Evolutionary conservation across 345 rosid genomes (phyloP).

Genomic region (rapeseed (Brassica napus)): DNA sequence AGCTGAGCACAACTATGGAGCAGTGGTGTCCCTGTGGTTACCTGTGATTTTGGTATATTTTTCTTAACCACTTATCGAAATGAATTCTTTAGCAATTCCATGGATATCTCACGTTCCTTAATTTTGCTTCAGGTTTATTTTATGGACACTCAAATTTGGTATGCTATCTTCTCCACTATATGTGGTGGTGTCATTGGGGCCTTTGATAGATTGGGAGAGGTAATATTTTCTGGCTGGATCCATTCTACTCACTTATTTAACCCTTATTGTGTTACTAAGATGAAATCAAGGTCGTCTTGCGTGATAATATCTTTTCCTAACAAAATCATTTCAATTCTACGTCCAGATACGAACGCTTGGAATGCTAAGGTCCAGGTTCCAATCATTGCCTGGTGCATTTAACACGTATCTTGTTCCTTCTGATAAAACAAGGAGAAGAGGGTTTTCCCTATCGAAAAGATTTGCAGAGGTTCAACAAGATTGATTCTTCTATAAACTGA

Average conservation of each 20-base stretch:
- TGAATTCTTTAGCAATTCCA: constrained; percentile 3
- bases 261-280: neutral
- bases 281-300: constrained; percentile 4
- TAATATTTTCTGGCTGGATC: constrained; percentile 32
- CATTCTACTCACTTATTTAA: constrained; percentile 4
- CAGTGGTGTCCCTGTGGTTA: constrained; percentile 77
- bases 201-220: constrained; percentile 97
- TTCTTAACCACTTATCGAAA: constrained; percentile 3
- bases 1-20: constrained; percentile 76
- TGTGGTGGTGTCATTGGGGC: constrained; percentile 94
- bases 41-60: constrained; percentile 70
- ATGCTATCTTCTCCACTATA: constrained; percentile 80
- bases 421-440: constrained; percentile 70
- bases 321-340: constrained; percentile 2
- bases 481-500: constrained; percentile 26
- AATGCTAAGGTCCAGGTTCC: constrained; percentile 96
- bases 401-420: constrained; percentile 87
- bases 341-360: constrained; percentile 84
- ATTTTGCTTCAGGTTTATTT: constrained; percentile 69
- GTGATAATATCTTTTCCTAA: constrained; percentile 1
- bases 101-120: constrained; percentile 27
- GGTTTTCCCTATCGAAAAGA: constrained; percentile 82
- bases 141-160: constrained; percentile 98
- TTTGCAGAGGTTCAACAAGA: constrained; percentile 68
- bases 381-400: constrained; percentile 90